Evolutionary conservation across 805 yeast species (phyloP), one percentile per base, ranked within the genome.

Genomic region (Sugiyamaella smithiae): DNA sequence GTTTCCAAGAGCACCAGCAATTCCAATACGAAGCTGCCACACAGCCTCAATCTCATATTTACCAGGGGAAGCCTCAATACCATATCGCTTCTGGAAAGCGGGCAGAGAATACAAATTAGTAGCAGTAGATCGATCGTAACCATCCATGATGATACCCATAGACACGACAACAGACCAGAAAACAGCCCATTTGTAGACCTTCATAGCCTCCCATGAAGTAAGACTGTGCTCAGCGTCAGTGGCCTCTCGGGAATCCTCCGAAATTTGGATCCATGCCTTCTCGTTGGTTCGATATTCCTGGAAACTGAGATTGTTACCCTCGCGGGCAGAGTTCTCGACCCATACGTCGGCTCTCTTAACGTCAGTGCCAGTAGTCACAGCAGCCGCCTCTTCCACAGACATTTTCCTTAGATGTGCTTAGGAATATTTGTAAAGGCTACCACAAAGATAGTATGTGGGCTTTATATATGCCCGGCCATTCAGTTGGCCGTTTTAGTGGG

Each of bases 71-170:
- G 56, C 56, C 43, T 49, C 57, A 14, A 56, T 57, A 25, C 80
- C 80, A 51, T 66, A 75, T 53, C 67, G 67, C 49, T 57, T 56
- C 40, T 64, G 62, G 54, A 75, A 75, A 24, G 71, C 68, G 2
- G 75, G 75, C 56, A 71, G 68, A 7, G 71, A 75, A 60, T 66
- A 75, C 56, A 75, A 67, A 3, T 71, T 63, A 28, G 61, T 57
- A 11, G 33, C 44, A 73, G 60, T 40, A 73, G 61, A 45, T 61
- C 65, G 19, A 54, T 74, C 79, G 59, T 72, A 74, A 22, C 77
- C 79, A 51, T 73, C 78, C 77, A 73, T 73, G 40, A 74, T 57
- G 49, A 74, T 62, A 23, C 74, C 70, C 8, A 70, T 55, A 6
- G 76, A 70, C 35, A 74, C 59, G 23, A 73, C 60, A 14, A 73